A percentile compares a stretch with the other conserved stretches of the same genome.
Conservation (phyloP, 139 green algal species). For the Raphidocelis subcapitata region DNA sequence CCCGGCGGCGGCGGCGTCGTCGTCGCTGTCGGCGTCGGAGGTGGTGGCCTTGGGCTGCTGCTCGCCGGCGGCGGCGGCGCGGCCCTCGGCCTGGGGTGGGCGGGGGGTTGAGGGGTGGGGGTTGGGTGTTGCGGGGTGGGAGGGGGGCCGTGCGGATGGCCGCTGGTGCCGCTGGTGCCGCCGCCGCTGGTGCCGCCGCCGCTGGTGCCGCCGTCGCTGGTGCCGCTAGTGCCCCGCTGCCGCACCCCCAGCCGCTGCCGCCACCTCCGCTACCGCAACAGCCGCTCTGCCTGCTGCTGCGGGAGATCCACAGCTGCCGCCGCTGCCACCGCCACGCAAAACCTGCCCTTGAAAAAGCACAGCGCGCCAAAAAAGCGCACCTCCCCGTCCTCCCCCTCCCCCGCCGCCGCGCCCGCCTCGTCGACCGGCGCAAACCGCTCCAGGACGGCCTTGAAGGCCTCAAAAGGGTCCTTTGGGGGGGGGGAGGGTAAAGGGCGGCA, state of each 20-base stretch:
- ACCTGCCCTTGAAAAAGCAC: too few species aligned
- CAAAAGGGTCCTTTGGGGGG: conserved; percentile 23
- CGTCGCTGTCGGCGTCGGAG: conserved; percentile 30
- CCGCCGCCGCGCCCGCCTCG: conserved; percentile 44
- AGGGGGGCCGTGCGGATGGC: too few species aligned
- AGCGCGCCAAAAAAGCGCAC: background rate
- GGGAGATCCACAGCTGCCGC: too few species aligned
- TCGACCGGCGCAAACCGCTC: conserved; percentile 68
- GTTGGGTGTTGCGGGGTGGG: background rate
- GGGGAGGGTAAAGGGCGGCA: background rate
- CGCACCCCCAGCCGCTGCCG: too few species aligned
- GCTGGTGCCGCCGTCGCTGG: too few species aligned
- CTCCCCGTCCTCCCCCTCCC: conserved; percentile 35
- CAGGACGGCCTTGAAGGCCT: conserved; percentile 71
- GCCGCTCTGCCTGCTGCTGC: too few species aligned
- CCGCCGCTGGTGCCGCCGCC: too few species aligned
- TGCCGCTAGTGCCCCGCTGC: too few species aligned
- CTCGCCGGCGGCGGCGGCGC: background rate
- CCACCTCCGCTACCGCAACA: too few species aligned
- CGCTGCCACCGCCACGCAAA: too few species aligned
- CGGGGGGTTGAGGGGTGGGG: too few species aligned
- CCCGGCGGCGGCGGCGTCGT: conserved; percentile 23
- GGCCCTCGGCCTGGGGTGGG: background rate
- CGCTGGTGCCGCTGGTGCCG: too few species aligned
- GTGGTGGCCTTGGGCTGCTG: conserved; percentile 27